These are phyloP conservation scores for Russula earlei DNA, from an alignment of 768 basidiomycete species.

Conservation along the genomic window DNA sequence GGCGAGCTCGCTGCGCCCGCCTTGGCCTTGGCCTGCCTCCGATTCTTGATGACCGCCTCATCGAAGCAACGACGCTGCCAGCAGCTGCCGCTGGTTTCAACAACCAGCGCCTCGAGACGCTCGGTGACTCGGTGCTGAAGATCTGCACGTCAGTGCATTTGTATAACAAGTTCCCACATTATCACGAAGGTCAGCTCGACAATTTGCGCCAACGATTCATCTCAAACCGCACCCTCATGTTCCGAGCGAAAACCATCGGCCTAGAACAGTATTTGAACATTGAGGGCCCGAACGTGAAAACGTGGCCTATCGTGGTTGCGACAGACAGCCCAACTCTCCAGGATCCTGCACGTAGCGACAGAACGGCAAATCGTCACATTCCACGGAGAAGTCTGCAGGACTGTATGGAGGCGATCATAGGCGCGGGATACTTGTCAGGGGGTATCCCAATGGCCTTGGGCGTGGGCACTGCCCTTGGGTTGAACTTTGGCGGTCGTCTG, in stretches of 20 bases:
- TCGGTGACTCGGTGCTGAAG: slow-evolving; percentile 79
- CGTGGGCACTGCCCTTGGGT: slow-evolving; percentile 51
- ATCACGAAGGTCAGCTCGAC: slow-evolving; percentile 79
- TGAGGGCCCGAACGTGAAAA: slow-evolving; percentile 42
- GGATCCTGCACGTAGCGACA: slow-evolving; percentile 19
- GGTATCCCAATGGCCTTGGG: slow-evolving; percentile 61
- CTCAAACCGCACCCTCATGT: slow-evolving; percentile 61
- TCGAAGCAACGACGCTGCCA: slow-evolving; percentile 73
- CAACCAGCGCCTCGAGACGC: slow-evolving; percentile 80
- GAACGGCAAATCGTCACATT: slow-evolving; percentile 38
- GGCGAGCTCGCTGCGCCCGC: slow-evolving; percentile 46
- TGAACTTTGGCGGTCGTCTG: slow-evolving; percentile 62
- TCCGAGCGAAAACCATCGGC: slow-evolving; percentile 52
- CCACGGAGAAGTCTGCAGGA: slow-evolving; percentile 73
- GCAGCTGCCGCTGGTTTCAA: slow-evolving; percentile 51
- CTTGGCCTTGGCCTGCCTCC: slow-evolving; percentile 51
- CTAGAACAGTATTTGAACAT: slow-evolving; percentile 56
- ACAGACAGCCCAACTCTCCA: slow-evolving; percentile 30
- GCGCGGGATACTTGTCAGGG: slow-evolving; percentile 65
- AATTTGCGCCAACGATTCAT: slow-evolving; percentile 53
- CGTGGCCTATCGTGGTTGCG: slow-evolving; percentile 48
- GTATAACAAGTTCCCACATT: slow-evolving; percentile 63
- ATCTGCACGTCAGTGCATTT: slow-evolving; percentile 67
- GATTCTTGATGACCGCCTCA: slow-evolving; percentile 46
- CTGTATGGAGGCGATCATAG: slow-evolving; percentile 80